phyloP scores from a whole-genome alignment of 2,329 filamentous ascomycete species.

The Talaromyces sp. region DNA sequence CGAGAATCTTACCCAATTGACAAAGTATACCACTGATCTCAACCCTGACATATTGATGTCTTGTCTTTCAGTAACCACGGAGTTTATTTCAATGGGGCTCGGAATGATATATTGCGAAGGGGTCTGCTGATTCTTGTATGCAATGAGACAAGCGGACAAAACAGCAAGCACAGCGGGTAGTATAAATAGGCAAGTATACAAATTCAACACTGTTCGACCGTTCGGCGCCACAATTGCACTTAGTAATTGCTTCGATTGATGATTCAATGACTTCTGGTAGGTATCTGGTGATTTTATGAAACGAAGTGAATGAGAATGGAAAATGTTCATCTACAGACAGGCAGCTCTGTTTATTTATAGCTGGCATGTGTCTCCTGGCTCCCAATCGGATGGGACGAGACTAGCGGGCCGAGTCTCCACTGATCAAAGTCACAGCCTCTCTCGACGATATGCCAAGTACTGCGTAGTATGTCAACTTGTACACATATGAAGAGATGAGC shows the following conservation, averaged over 20 bases:
- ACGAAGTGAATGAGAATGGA: not conserved
- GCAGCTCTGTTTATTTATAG: conserved; percentile 1
- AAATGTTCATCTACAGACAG: not conserved
- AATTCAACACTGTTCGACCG: not conserved
- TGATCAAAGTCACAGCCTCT: conserved; percentile 4
- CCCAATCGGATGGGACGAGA: not conserved
- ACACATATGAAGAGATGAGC: not conserved
- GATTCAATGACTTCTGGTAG: not conserved
- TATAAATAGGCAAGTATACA: not conserved
- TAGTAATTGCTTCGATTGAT: not conserved
- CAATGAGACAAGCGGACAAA: not conserved
- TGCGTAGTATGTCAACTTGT: not conserved
- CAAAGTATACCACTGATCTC: conserved; percentile 42
- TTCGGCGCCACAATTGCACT: conserved; percentile 8
- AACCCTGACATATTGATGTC: conserved; percentile 22
- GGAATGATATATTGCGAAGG: not conserved
- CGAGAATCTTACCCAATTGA: conserved; percentile 41
- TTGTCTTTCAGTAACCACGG: not conserved
- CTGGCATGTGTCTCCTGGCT: not conserved
- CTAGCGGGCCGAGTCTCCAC: conserved; percentile 3
- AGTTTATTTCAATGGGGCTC: not conserved
- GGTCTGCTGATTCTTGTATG: not conserved
- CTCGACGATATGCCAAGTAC: not conserved
- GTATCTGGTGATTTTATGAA: not conserved
- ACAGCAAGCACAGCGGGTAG: not conserved